Percentiles rank a stretch among this genome's conserved stretches.
These are phyloP conservation scores for Cyanidioschyzon merolae DNA, from an alignment of 23 red algal genomes.

Conservation along the genomic window DNA sequence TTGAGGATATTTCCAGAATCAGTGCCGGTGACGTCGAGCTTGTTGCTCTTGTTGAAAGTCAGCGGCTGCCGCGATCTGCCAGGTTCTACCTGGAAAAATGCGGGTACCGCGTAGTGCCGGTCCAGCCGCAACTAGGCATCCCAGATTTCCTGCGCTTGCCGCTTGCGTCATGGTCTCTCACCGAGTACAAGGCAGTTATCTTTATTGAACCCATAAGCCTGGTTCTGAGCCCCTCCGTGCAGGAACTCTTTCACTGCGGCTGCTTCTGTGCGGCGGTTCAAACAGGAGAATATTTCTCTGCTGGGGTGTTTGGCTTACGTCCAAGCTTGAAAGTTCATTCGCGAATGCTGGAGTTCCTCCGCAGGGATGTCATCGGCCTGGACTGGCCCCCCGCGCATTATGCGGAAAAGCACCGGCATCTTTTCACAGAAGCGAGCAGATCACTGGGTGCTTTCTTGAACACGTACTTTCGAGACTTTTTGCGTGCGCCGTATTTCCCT, in stretches of 20 bases:
- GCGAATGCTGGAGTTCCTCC: conserved; percentile 14
- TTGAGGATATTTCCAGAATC: not conserved
- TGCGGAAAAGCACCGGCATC: not conserved
- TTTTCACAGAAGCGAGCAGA: not conserved
- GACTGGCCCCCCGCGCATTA: not conserved
- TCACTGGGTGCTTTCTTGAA: conserved; percentile 19
- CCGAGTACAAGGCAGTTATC: conserved; percentile 20
- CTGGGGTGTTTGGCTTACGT: conserved; percentile 10
- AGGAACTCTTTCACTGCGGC: conserved; percentile 30
- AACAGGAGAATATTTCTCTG: conserved; percentile 22
- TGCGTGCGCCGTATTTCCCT: conserved; percentile 21
- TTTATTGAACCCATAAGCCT: conserved; percentile 20
- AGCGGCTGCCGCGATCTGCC: not conserved
- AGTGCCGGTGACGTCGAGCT: conserved; percentile 1
- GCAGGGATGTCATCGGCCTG: conserved; percentile 10
- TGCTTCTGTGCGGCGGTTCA: conserved; percentile 25
- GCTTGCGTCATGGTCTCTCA: conserved; percentile 20
- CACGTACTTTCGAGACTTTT: conserved; percentile 16
- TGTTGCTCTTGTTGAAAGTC: not conserved
- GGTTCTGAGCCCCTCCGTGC: conserved; percentile 16
- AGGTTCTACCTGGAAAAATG: not conserved
- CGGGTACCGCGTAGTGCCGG: not conserved
- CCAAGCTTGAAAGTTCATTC: conserved; percentile 11
- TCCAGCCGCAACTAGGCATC: not conserved
- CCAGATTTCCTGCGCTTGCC: not conserved